Percentiles rank a stretch among this genome's conserved stretches.
phyloP scores from a whole-genome alignment of 805 yeast genomes.

The Ogataea thermomethanolica region DNA sequence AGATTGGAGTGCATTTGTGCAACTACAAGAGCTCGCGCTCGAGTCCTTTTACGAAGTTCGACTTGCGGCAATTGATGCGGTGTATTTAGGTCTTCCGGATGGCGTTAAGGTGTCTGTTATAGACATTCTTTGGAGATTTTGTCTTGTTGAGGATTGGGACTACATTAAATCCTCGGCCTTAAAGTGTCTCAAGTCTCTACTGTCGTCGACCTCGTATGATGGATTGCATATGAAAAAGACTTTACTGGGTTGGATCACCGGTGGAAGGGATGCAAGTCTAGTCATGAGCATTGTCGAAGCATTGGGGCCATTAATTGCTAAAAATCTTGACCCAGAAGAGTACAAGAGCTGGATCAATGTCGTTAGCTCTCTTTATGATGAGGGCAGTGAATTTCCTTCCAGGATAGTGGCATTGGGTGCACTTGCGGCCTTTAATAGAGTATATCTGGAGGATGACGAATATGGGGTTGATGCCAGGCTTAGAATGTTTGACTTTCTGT shows the following conservation, averaged over 20 bases:
- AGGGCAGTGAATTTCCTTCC: slow-evolving; percentile 41
- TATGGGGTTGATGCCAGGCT: slow-evolving; percentile 11
- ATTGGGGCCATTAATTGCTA: slow-evolving; percentile 10
- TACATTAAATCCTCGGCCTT: slow-evolving; percentile 43
- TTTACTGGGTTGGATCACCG: not conserved
- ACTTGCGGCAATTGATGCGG: slow-evolving; percentile 36
- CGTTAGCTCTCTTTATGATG: slow-evolving; percentile 34
- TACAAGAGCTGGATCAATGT: slow-evolving; percentile 29
- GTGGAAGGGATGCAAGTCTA: not conserved
- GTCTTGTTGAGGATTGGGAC: slow-evolving; percentile 36
- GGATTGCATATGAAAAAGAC: slow-evolving; percentile 2
- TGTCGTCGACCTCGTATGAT: slow-evolving; percentile 5
- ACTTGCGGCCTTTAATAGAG: slow-evolving; percentile 31
- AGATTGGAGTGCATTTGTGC: slow-evolving; percentile 22
- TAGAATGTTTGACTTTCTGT: slow-evolving; percentile 37
- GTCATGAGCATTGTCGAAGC: slow-evolving; percentile 7
- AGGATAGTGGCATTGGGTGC: slow-evolving; percentile 47
- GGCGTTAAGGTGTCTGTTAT: slow-evolving; percentile 5
- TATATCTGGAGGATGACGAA: slow-evolving; percentile 2
- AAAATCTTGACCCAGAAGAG: slow-evolving; percentile 4
- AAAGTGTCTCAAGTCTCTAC: slow-evolving; percentile 30
- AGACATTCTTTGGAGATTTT: slow-evolving; percentile 23
- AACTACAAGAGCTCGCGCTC: slow-evolving; percentile 35
- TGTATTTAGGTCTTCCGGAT: slow-evolving; percentile 12
- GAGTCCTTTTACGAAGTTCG: slow-evolving; percentile 42